A percentile compares a stretch with the other conserved stretches of the same genome.
These are phyloP conservation scores for Macaranga tanarius DNA, from an alignment of 441 rosid genomes.

Conservation along the genomic window DNA sequence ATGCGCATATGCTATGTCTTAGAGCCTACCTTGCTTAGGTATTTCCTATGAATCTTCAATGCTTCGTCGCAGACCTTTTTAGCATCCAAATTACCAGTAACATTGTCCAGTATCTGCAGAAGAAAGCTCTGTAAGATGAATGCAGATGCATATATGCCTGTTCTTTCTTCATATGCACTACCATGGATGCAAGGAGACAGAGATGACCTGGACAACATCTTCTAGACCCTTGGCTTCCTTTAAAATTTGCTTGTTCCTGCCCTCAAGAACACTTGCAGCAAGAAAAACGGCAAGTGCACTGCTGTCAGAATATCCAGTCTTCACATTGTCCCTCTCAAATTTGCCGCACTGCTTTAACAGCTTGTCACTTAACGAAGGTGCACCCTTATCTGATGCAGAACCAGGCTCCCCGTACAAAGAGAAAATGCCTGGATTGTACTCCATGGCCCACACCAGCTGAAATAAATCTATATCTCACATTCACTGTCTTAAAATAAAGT, in stretches of 20 bases:
- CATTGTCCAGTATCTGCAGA: conserved; percentile 66
- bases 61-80: conserved; percentile 78
- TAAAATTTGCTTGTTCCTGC: conserved; percentile 72
- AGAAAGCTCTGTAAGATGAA: conserved; percentile 6
- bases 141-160: background rate
- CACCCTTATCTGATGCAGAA: conserved; percentile 23
- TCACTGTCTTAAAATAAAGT: conserved; percentile 31
- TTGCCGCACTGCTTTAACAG: conserved; percentile 73
- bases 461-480: conserved; percentile 34
- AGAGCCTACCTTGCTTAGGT: conserved; percentile 57
- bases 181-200: conserved; percentile 18
- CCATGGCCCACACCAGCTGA: conserved; percentile 98
- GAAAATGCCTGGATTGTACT: conserved; percentile 84
- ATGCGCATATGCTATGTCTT: background rate
- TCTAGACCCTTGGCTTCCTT: conserved; percentile 85
- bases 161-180: background rate
- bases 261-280: conserved; percentile 84
- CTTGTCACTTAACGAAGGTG: conserved; percentile 36
- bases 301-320: conserved; percentile 49
- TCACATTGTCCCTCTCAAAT: conserved; percentile 60
- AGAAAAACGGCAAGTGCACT: conserved; percentile 68
- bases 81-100: conserved; percentile 72
- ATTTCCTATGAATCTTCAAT: conserved; percentile 75
- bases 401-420: conserved; percentile 46
- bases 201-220: conserved; percentile 74